Evolutionary conservation across 2,329 filamentous ascomycete species (phyloP).

Genomic region (Aspergillus oerlinghausenensis): DNA sequence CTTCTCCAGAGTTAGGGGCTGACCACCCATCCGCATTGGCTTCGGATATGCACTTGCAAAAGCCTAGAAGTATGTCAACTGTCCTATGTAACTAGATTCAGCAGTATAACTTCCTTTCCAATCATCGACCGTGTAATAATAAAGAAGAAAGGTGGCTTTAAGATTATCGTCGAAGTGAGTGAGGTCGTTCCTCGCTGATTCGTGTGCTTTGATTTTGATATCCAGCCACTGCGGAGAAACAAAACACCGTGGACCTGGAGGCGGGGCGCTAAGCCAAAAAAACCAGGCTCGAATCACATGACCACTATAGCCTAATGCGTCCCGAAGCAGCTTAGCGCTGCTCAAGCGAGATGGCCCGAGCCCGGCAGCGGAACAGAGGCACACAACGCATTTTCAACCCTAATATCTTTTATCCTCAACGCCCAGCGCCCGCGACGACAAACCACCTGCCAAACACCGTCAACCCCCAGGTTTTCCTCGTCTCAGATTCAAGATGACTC

Average conservation of each 20-base stretch:
- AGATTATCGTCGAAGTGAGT: background rate
- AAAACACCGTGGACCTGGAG: slow-evolving; percentile 1
- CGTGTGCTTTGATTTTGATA: background rate
- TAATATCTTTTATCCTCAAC: slow-evolving; percentile 26
- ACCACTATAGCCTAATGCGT: background rate
- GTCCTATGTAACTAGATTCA: background rate
- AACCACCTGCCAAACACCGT: slow-evolving; percentile 33
- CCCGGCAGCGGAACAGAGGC: slow-evolving; percentile 19
- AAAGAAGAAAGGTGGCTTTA: background rate
- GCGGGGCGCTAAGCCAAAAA: slow-evolving; percentile 1
- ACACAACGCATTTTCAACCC: slow-evolving; percentile 34
- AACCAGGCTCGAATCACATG: slow-evolving; percentile 9
- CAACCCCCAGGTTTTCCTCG: slow-evolving; percentile 25
- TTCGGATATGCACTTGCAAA: background rate
- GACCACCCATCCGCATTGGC: background rate
- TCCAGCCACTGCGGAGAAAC: slow-evolving; percentile 8
- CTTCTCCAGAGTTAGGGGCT: background rate
- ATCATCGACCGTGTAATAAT: background rate
- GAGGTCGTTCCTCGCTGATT: background rate
- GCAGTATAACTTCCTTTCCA: background rate
- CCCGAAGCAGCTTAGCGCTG: slow-evolving; percentile 21
- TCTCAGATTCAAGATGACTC: slow-evolving; percentile 62
- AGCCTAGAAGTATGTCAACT: background rate
- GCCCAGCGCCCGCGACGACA: slow-evolving; percentile 34
- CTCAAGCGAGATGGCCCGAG: slow-evolving; percentile 32